A percentile compares a stretch with the other conserved stretches of the same genome.
phyloP scores from a whole-genome alignment of 2,329 filamentous ascomycete species.

The Polychaeton citri region DNA sequence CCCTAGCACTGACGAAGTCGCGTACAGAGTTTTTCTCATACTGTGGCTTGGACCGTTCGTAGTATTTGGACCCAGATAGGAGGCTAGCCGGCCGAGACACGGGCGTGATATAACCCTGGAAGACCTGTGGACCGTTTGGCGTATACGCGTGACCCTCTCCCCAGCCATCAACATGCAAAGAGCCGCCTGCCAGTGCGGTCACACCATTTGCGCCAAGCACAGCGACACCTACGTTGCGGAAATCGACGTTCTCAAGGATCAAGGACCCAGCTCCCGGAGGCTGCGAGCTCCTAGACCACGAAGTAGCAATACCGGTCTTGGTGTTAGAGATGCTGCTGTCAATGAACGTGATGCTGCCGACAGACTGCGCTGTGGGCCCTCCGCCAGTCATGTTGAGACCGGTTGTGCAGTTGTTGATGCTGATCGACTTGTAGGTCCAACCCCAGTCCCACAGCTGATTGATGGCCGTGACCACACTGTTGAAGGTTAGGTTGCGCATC shows the following conservation, averaged over 20 bases:
- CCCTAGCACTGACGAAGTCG: constrained; percentile 32
- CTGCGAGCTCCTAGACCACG: constrained; percentile 28
- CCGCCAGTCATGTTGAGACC: constrained; percentile 35
- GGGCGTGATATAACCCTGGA: constrained; percentile 31
- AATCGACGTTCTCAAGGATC: constrained; percentile 41
- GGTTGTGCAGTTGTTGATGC: constrained; percentile 38
- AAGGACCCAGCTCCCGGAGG: constrained; percentile 35
- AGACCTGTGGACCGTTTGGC: constrained; percentile 29
- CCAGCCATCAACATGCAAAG: constrained; percentile 26
- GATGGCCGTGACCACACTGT: constrained; percentile 39
- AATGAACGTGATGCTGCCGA: constrained; percentile 44
- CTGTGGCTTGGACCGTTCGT: constrained; percentile 41
- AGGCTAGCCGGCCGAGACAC: constrained; percentile 31
- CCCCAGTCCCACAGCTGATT: constrained; percentile 48
- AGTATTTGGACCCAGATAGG: constrained; percentile 35
- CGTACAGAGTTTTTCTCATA: constrained; percentile 29
- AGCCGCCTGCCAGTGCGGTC: constrained; percentile 22
- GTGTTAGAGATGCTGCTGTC: constrained; percentile 42
- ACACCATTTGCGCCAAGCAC: constrained; percentile 26
- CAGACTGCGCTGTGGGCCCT: constrained; percentile 28
- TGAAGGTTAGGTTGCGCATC: constrained; percentile 42
- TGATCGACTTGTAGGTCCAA: constrained; percentile 40
- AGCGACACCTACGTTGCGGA: constrained; percentile 36
- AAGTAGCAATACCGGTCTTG: constrained; percentile 36
- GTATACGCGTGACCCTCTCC: constrained; percentile 32